phyloP scores from a whole-genome alignment of 2,329 filamentous ascomycete genomes.

The Alternaria atra region DNA sequence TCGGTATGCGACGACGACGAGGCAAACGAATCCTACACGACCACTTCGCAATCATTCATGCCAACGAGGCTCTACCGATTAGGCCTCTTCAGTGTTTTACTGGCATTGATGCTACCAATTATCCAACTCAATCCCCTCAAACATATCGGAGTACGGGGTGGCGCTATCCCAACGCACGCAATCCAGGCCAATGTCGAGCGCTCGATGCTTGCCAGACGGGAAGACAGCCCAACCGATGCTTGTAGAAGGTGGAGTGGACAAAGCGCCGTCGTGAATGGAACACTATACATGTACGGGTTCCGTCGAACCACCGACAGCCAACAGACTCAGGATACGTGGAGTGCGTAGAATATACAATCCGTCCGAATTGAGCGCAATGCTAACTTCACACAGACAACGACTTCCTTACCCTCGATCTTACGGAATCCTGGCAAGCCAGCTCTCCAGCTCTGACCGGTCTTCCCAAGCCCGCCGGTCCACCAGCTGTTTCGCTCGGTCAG shows the following conservation, averaged over 20 bases:
- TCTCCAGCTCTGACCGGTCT: conserved; percentile 71
- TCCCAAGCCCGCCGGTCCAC: conserved; percentile 72
- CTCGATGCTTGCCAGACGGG: conserved; percentile 34
- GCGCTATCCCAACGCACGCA: conserved; percentile 32
- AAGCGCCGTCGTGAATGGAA: conserved; percentile 75
- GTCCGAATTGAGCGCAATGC: not conserved
- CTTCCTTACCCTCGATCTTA: conserved; percentile 76
- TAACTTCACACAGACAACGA: conserved; percentile 60
- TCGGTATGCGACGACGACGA: conserved; percentile 39
- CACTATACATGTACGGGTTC: conserved; percentile 79
- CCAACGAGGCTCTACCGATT: conserved; percentile 39
- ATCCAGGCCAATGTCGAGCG: conserved; percentile 27
- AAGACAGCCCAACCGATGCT: conserved; percentile 44
- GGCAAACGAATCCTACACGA: conserved; percentile 9
- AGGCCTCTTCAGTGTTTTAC: conserved; percentile 38
- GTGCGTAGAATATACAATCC: conserved; percentile 54
- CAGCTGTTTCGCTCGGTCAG: conserved; percentile 75
- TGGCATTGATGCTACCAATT: conserved; percentile 47
- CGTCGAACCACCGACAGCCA: conserved; percentile 66
- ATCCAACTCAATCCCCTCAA: conserved; percentile 40
- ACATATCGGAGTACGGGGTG: conserved; percentile 38
- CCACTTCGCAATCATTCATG: conserved; percentile 15
- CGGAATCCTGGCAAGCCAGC: conserved; percentile 73
- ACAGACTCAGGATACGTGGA: conserved; percentile 74
- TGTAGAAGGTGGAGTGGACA: conserved; percentile 52